phyloP scores from a whole-genome alignment of 1,139 yeast species.

The Kodamaea arcana region DNA sequence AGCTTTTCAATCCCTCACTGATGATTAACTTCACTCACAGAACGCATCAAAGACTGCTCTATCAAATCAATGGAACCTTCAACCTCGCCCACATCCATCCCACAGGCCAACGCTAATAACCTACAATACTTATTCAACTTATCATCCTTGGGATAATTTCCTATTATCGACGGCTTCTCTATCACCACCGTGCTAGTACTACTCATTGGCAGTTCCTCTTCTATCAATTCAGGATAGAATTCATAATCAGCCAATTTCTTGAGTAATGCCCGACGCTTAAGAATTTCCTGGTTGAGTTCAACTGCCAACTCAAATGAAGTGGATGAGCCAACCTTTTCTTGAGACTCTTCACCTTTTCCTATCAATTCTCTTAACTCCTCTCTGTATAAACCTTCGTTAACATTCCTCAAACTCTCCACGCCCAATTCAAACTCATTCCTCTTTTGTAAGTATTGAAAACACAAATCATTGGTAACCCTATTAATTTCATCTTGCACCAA shows the following conservation, averaged over 20 bases:
- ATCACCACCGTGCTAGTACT: slow-evolving; percentile 1
- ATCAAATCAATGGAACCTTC: slow-evolving; percentile 42
- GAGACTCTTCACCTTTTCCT: background rate
- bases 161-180: slow-evolving; percentile 16
- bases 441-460: slow-evolving; percentile 34
- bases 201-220: background rate
- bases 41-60: slow-evolving; percentile 40
- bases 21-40: too few relatives aligned
- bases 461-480: slow-evolving; percentile 37
- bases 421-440: slow-evolving; percentile 27
- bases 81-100: slow-evolving; percentile 40
- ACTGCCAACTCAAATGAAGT: slow-evolving; percentile 18
- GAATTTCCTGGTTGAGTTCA: slow-evolving; percentile 21
- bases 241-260: slow-evolving; percentile 19
- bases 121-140: slow-evolving; percentile 40
- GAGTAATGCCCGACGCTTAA: slow-evolving; percentile 17
- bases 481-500: slow-evolving; percentile 43
- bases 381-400: slow-evolving; percentile 13
- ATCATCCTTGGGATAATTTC: slow-evolving; percentile 30
- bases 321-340: background rate
- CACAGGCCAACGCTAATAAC: slow-evolving; percentile 43
- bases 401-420: slow-evolving; percentile 14
- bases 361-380: slow-evolving; percentile 5
- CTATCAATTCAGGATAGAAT: slow-evolving; percentile 4
- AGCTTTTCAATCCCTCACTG: too few relatives aligned